A percentile compares a stretch with the other conserved stretches of the same genome.
Evolutionary conservation across 768 basidiomycete genomes (phyloP).

Genomic region (Mycena epipterygia): DNA sequence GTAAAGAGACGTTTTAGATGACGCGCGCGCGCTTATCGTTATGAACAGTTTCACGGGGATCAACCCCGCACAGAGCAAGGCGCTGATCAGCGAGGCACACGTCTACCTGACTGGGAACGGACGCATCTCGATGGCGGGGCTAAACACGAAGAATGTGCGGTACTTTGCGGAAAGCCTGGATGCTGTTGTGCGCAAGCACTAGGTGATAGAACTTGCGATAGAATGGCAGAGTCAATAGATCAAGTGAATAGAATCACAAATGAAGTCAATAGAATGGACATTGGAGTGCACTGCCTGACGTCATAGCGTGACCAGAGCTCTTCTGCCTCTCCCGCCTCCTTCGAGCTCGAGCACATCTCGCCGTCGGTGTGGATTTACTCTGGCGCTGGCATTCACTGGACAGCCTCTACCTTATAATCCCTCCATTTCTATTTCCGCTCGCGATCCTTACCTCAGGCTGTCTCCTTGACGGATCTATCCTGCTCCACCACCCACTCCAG

Average conservation of each 20-base stretch:
- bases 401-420: neutral
- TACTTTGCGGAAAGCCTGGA: slow-evolving; percentile 83
- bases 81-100: slow-evolving; percentile 78
- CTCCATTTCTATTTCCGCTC: neutral
- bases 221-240: too few species aligned
- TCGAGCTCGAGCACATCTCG: too few species aligned
- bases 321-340: too few species aligned
- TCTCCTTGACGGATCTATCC: slow-evolving; percentile 18
- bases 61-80: slow-evolving; percentile 72
- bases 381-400: too few species aligned
- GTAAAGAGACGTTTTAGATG: slow-evolving; percentile 49
- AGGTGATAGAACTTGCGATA: neutral
- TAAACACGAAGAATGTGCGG: slow-evolving; percentile 84
- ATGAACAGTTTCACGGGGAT: slow-evolving; percentile 87
- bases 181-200: slow-evolving; percentile 67
- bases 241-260: too few species aligned
- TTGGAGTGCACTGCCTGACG: too few species aligned
- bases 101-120: slow-evolving; percentile 91
- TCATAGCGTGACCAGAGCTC: too few species aligned
- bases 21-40: slow-evolving; percentile 14
- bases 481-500: slow-evolving; percentile 2
- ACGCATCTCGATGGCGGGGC: slow-evolving; percentile 94
- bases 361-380: too few species aligned
- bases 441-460: neutral
- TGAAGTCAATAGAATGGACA: too few species aligned